These are phyloP conservation scores for Musa beccarii DNA, from an alignment of 176 grass and related monocot species.

Conservation along the genomic window DNA sequence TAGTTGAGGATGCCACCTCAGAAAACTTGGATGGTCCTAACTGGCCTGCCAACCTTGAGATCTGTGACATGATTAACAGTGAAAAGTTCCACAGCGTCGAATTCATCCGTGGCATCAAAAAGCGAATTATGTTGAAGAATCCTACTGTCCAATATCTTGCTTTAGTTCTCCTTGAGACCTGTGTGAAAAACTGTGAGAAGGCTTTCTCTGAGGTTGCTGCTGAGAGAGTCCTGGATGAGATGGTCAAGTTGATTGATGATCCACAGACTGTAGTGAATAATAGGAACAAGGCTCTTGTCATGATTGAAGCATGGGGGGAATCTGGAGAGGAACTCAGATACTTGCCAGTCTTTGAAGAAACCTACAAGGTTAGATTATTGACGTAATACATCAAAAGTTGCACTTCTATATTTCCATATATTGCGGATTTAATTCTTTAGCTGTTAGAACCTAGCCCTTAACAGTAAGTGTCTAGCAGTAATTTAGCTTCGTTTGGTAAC, in stretches of 20 bases:
- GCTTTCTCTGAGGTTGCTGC: slow-evolving; percentile 85
- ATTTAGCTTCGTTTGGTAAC: too few relatives aligned
- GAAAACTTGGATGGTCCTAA: slow-evolving; percentile 69
- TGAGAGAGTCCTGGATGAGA: slow-evolving; percentile 81
- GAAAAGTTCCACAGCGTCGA: slow-evolving; percentile 63
- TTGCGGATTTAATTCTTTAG: not conserved
- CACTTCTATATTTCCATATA: slow-evolving; percentile 11
- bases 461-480: not conserved
- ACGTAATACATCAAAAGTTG: not conserved
- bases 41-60: slow-evolving; percentile 76
- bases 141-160: slow-evolving; percentile 67
- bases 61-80: slow-evolving; percentile 67
- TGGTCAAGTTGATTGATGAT: slow-evolving; percentile 87
- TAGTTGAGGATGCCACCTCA: slow-evolving; percentile 73
- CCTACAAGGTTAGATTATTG: slow-evolving; percentile 58
- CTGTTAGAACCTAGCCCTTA: not conserved
- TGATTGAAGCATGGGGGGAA: slow-evolving; percentile 85
- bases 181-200: slow-evolving; percentile 92
- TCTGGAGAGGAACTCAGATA: slow-evolving; percentile 80
- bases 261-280: slow-evolving; percentile 83
- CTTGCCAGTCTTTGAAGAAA: slow-evolving; percentile 85
- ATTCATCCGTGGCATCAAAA: slow-evolving; percentile 78
- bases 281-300: slow-evolving; percentile 61
- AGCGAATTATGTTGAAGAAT: slow-evolving; percentile 82
- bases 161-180: slow-evolving; percentile 75